Percentiles rank a stretch among this genome's conserved stretches.
Evolutionary conservation across 805 yeast genomes (phyloP).

Genomic region (Yamadazyma laniorum): DNA sequence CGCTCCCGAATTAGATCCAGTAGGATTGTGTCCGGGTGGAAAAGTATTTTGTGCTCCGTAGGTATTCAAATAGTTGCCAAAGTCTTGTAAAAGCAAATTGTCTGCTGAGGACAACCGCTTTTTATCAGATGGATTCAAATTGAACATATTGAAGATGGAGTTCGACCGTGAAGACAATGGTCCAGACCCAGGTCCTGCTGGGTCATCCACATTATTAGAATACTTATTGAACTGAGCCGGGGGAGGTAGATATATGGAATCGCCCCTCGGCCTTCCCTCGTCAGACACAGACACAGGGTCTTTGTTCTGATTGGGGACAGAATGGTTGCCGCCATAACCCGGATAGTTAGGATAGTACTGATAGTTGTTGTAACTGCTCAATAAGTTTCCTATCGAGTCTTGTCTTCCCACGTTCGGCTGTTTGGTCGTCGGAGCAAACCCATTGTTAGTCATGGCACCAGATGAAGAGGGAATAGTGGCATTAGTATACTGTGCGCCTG

Average conservation of each 20-base stretch:
- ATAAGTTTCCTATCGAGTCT: constrained; percentile 11
- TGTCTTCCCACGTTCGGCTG: constrained; percentile 6
- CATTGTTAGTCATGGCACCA: neutral
- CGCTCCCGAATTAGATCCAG: neutral
- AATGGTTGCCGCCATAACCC: neutral
- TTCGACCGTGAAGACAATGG: constrained; percentile 24
- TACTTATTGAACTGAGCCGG: constrained; percentile 20
- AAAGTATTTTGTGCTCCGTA: constrained; percentile 1
- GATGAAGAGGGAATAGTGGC: neutral
- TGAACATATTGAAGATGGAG: constrained; percentile 32
- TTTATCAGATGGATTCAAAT: constrained; percentile 29
- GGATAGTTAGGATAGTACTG: constrained; percentile 8
- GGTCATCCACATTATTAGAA: constrained; percentile 4
- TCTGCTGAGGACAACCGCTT: constrained; percentile 18
- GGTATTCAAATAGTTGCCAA: constrained; percentile 28
- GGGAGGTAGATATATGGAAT: constrained; percentile 39
- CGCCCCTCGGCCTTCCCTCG: constrained; percentile 32
- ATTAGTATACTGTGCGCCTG: neutral
- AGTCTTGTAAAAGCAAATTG: constrained; percentile 27
- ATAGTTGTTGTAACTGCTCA: constrained; percentile 8
- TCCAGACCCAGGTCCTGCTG: constrained; percentile 12
- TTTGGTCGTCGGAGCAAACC: neutral
- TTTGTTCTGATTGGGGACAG: neutral
- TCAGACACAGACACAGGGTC: neutral
- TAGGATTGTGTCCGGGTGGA: neutral